Conservation (phyloP, 2,329 filamentous ascomycete species). For the Cytospora mali region DNA sequence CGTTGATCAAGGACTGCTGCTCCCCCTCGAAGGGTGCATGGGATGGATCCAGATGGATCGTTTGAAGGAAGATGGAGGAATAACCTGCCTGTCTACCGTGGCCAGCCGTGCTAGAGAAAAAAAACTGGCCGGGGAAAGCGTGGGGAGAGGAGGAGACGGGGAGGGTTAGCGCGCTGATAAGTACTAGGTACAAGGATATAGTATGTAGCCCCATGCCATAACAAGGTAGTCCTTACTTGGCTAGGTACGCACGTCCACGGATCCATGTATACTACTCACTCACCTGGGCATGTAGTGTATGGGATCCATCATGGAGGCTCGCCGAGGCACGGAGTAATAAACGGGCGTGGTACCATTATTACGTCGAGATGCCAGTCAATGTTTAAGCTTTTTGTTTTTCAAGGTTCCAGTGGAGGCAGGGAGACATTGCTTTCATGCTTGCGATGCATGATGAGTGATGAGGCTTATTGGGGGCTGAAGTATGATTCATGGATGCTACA, state of each 20-base stretch:
- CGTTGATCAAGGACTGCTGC: neutral
- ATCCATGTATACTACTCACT: too few relatives aligned
- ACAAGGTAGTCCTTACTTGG: too few relatives aligned
- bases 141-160: slow-evolving; percentile 19
- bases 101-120: neutral
- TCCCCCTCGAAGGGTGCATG: too few relatives aligned
- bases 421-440: neutral
- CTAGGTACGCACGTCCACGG: too few relatives aligned
- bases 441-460: neutral
- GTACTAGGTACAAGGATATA: neutral
- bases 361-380: neutral
- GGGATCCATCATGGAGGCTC: neutral
- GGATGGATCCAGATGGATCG: neutral
- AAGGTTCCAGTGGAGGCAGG: neutral
- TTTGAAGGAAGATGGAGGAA: slow-evolving; percentile 1
- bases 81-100: too few relatives aligned
- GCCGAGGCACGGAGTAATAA: neutral
- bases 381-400: neutral
- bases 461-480: neutral
- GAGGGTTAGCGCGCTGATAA: neutral
- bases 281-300: neutral
- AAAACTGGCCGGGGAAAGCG: slow-evolving; percentile 17
- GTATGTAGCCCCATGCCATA: too few relatives aligned
- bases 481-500: neutral
- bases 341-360: neutral